phyloP scores from a whole-genome alignment of 192 early-diverging fungal species.

The Phlyctochytrium arcticum region DNA sequence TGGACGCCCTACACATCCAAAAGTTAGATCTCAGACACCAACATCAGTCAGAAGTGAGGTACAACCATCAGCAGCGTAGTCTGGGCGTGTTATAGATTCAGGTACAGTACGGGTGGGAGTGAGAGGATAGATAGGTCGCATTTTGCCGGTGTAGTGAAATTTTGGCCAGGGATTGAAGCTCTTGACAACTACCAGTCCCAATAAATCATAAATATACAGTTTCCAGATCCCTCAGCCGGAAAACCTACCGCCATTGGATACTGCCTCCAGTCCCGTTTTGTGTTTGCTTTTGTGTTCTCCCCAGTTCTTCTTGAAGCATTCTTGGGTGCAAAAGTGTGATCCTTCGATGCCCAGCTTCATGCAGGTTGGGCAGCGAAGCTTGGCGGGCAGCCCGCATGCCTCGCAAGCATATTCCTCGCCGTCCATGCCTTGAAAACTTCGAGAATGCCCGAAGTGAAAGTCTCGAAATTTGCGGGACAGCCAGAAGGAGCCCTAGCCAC shows the following conservation, averaged over 20 bases:
- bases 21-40: no score
- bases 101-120: constrained; percentile 39
- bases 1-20: constrained; percentile 73
- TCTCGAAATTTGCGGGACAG: no score
- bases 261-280: constrained; percentile 3
- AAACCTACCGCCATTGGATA: constrained; percentile 3
- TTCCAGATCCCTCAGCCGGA: neutral
- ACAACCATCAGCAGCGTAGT: constrained; percentile 36
- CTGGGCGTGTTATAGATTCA: constrained; percentile 33
- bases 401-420: constrained; percentile 18
- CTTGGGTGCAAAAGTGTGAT: constrained; percentile 36
- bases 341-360: constrained; percentile 31
- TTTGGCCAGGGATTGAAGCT: constrained; percentile 45
- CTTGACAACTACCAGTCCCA: constrained; percentile 1
- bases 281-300: constrained; percentile 43
- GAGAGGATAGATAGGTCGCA: constrained; percentile 51
- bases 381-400: constrained; percentile 28
- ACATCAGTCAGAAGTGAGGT: no score
- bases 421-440: no score
- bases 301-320: constrained; percentile 48
- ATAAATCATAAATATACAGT: neutral
- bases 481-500: no score
- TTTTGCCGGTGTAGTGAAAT: constrained; percentile 40
- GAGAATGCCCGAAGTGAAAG: no score
- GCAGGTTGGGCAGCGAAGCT: constrained; percentile 37